These are phyloP conservation scores for Aspergillus sp. DNA, from an alignment of 2,329 filamentous ascomycete genomes.

Conservation along the genomic window DNA sequence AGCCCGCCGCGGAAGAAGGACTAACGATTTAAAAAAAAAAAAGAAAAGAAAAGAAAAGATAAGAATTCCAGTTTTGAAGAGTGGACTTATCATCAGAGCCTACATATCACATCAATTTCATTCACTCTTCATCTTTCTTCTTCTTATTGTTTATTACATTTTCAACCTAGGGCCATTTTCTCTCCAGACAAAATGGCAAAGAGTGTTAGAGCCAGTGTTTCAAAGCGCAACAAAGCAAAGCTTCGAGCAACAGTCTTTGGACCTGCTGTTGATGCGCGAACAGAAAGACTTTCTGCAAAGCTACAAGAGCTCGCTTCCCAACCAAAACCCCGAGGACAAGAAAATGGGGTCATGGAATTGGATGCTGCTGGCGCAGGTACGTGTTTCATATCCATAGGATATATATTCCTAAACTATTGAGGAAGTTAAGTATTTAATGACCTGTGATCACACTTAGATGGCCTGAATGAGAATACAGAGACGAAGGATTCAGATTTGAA, in stretches of 20 bases:
- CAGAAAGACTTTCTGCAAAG: constrained; percentile 79
- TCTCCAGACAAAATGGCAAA: constrained; percentile 68
- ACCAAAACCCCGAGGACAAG: constrained; percentile 59
- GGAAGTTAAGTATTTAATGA: no score
- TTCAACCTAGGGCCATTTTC: no score
- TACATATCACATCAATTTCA: background rate
- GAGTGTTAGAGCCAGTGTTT: constrained; percentile 70
- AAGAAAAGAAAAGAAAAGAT: constrained; percentile 7
- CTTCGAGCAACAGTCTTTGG: constrained; percentile 80
- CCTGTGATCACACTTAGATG: constrained; percentile 10
- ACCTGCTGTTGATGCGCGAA: constrained; percentile 72
- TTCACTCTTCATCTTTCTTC: constrained; percentile 2
- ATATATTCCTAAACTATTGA: no score
- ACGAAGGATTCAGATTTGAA: constrained; percentile 9
- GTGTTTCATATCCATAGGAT: no score
- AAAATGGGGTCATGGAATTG: constrained; percentile 31
- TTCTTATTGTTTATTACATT: background rate
- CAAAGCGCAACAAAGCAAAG: constrained; percentile 77
- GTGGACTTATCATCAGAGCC: no score
- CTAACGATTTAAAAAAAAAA: background rate
- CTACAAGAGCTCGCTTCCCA: constrained; percentile 74
- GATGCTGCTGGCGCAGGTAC: constrained; percentile 20
- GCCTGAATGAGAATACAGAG: constrained; percentile 8
- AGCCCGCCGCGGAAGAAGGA: constrained; percentile 7
- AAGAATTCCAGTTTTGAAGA: background rate